Evolutionary conservation across 768 basidiomycete species (phyloP).

Genomic region (Hemileccinum impolitum): DNA sequence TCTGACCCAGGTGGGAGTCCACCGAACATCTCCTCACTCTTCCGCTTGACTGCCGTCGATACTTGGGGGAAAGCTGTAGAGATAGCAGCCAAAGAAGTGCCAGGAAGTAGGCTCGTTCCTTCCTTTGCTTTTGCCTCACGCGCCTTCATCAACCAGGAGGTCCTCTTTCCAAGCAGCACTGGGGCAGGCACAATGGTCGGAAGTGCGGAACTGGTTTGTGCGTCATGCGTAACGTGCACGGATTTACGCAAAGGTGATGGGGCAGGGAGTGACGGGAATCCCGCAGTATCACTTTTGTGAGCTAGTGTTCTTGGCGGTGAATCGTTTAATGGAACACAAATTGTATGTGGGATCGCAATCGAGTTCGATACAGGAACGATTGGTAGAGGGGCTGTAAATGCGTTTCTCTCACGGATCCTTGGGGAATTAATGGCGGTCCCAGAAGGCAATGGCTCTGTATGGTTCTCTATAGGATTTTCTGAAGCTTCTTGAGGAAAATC

Average conservation of each 20-base stretch:
- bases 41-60: constrained; percentile 51
- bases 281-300: constrained; percentile 40
- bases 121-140: constrained; percentile 71
- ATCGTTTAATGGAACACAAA: constrained; percentile 37
- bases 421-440: constrained; percentile 2
- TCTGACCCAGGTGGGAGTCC: constrained; percentile 11
- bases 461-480: constrained; percentile 5
- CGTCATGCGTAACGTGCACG: constrained; percentile 47
- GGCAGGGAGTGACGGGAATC: constrained; percentile 64
- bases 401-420: constrained; percentile 12
- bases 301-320: constrained; percentile 23
- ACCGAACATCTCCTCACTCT: constrained; percentile 52
- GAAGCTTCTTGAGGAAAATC: constrained; percentile 30
- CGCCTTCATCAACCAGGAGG: constrained; percentile 79
- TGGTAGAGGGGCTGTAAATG: constrained; percentile 24
- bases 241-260: constrained; percentile 72
- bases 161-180: constrained; percentile 56
- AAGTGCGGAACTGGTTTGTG: constrained; percentile 31
- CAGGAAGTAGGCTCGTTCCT: constrained; percentile 32
- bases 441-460: constrained; percentile 21
- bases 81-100: constrained; percentile 2
- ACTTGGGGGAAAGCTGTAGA: constrained; percentile 9
- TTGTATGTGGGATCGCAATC: constrained; percentile 11
- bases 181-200: constrained; percentile 36
- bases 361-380: constrained; percentile 10